Percentiles rank a stretch among this genome's conserved stretches.
Conservation (phyloP, 1,284 basidiomycete genomes). For the Anthracocystis panici-leucophaei region DNA sequence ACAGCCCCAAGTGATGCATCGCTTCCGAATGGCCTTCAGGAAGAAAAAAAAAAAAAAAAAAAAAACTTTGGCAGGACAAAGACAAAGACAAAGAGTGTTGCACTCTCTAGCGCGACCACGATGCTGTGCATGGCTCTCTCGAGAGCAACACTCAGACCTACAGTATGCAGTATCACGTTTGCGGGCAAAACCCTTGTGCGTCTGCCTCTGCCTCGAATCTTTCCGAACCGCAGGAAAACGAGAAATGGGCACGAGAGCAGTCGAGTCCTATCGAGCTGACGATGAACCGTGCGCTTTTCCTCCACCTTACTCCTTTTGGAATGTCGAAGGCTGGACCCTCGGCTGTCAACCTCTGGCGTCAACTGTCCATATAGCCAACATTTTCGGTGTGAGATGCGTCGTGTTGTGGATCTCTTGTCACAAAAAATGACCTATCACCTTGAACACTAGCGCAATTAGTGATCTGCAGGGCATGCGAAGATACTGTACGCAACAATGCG, state of each 20-base stretch:
- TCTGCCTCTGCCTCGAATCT: too few relatives aligned
- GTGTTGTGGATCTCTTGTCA: too few relatives aligned
- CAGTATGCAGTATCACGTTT: too few relatives aligned
- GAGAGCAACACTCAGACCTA: too few relatives aligned
- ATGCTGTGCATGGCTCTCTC: background rate
- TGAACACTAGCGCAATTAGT: too few relatives aligned
- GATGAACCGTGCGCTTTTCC: slow-evolving; percentile 2
- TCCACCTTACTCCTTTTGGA: slow-evolving; percentile 1
- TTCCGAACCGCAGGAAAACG: background rate
- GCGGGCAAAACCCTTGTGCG: too few relatives aligned
- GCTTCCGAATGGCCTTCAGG: background rate
- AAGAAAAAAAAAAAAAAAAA: background rate
- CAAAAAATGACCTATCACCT: too few relatives aligned
- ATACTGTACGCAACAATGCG: background rate
- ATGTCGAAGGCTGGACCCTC: background rate
- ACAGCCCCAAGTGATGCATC: slow-evolving; percentile 2
- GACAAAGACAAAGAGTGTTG: background rate
- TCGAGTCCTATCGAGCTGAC: background rate
- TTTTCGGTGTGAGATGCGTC: too few relatives aligned
- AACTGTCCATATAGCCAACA: too few relatives aligned
- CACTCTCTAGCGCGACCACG: background rate
- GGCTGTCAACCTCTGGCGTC: too few relatives aligned
- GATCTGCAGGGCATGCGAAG: background rate
- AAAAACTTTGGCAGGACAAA: background rate
- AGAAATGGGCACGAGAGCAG: background rate